Evolutionary conservation across 176 grass and related monocot genomes (phyloP), one percentile per base, ranked within the genome.

Genomic region (barley (Hordeum vulgare)): DNA sequence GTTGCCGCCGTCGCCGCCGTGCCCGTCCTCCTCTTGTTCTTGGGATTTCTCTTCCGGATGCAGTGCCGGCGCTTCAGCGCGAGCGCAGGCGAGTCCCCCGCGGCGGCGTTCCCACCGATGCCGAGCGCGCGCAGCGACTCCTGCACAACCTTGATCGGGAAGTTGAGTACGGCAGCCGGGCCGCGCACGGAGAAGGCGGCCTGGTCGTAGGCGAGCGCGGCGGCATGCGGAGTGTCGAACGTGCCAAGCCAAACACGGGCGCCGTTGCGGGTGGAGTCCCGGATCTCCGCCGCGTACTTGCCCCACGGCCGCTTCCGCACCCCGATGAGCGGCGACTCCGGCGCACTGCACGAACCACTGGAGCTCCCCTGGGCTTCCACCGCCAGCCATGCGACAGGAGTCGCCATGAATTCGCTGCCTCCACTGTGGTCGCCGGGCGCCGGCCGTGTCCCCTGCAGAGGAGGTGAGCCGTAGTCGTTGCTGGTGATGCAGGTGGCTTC

Each of bases 231-330:
- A 9, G 81, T 92, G 61, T 73, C 37, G 61, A 94, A 94, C 12
- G 92, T 94, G 26, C 92, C 92, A 28, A 94, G 87, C 92, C 92
- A 94, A 18, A 94, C 92, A 15, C 92, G 89, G 5, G 78, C 82
- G 69, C 81, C 81, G 39, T 74, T 74, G 39, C 81, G 70, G 12
- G 69, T 74, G 27, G 81, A 74, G 80, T 93, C 91, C 8, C 91
- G 61, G 42, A 93, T 93, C 84, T 93, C 91, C 0, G 91, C 84
- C 0, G 87, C 91, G 56, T 49, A 93, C 69, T 89, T 93, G 13
- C 91, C 91, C 87, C 91, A 90, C 10, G 91, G 84, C 15, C 91
- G 84, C 56, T 47, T 62, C 68, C 90, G 68, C 79, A 92, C 90
- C 2, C 81, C 81, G 39, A 83, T 83, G 61, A 35, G 12, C 26